Evolutionary conservation across 2,329 filamentous ascomycete species (phyloP).

Genomic region (Chaetomiaceae sp.): DNA sequence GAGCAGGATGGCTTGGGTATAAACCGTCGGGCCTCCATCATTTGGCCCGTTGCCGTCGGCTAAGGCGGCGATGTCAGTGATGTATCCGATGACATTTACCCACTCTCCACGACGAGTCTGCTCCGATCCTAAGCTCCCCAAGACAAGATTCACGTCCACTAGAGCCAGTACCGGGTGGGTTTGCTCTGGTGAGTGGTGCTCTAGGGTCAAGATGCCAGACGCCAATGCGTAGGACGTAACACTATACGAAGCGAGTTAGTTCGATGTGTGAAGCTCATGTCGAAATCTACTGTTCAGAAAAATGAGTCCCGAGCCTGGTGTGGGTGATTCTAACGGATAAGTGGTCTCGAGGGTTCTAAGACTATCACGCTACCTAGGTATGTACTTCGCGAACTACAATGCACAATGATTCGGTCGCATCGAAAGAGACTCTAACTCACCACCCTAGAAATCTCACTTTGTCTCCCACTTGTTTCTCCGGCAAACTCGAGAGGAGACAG

Average conservation of each 20-base stretch:
- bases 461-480: slow-evolving; percentile 48
- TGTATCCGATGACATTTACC: slow-evolving; percentile 85
- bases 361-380: too few species aligned
- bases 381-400: too few species aligned
- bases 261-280: too few species aligned
- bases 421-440: slow-evolving; percentile 48
- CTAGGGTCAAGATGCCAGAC: slow-evolving; percentile 60
- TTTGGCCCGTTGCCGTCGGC: slow-evolving; percentile 8
- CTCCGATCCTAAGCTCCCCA: slow-evolving; percentile 59
- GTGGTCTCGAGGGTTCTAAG: too few species aligned
- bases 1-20: slow-evolving; percentile 70
- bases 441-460: slow-evolving; percentile 93
- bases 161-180: slow-evolving; percentile 43
- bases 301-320: too few species aligned
- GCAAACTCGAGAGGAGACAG: slow-evolving; percentile 61
- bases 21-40: slow-evolving; percentile 27
- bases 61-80: slow-evolving; percentile 35
- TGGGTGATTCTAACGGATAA: too few species aligned
- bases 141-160: slow-evolving; percentile 68
- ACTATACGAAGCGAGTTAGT: slow-evolving; percentile 33
- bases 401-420: too few species aligned
- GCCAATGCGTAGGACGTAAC: slow-evolving; percentile 48
- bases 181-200: slow-evolving; percentile 58
- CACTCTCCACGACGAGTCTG: slow-evolving; percentile 72
- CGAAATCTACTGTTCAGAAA: too few species aligned